Evolutionary conservation across 179 eudicot genomes (phyloP).

Genomic region (Actinidia chinensis): DNA sequence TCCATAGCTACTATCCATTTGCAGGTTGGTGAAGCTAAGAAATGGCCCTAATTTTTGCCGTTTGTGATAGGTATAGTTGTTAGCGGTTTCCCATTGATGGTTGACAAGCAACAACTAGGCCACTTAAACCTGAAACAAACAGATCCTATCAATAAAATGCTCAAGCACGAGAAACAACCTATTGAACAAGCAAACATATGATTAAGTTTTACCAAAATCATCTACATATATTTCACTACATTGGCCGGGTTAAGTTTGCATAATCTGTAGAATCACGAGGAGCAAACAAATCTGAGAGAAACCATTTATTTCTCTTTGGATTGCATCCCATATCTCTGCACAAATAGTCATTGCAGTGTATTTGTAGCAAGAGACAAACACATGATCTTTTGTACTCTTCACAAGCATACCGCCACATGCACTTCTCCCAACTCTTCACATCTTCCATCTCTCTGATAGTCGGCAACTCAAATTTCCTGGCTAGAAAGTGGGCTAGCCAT

Average conservation of each 20-base stretch:
- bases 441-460: conserved; percentile 6
- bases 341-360: conserved; percentile 56
- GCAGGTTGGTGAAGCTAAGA: too few relatives aligned
- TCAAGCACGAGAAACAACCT: too few relatives aligned
- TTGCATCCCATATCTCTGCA: conserved; percentile 63
- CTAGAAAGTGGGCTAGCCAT: not conserved
- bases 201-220: too few relatives aligned
- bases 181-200: too few relatives aligned
- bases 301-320: conserved; percentile 44
- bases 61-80: too few relatives aligned
- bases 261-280: conserved; percentile 39
- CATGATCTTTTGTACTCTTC: not conserved
- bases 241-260: not conserved
- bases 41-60: too few relatives aligned
- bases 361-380: conserved; percentile 24
- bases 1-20: too few relatives aligned
- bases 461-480: not conserved
- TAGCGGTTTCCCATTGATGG: too few relatives aligned
- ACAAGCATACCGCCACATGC: not conserved
- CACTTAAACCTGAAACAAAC: too few relatives aligned
- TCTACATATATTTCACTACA: too few relatives aligned
- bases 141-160: too few relatives aligned
- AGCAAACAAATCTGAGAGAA: conserved; percentile 39
- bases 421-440: not conserved
- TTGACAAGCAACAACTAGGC: too few relatives aligned